Percentiles rank a stretch among this genome's conserved stretches.
phyloP scores from a whole-genome alignment of 2,329 filamentous ascomycete genomes.

The Elsinoe arachidis region DNA sequence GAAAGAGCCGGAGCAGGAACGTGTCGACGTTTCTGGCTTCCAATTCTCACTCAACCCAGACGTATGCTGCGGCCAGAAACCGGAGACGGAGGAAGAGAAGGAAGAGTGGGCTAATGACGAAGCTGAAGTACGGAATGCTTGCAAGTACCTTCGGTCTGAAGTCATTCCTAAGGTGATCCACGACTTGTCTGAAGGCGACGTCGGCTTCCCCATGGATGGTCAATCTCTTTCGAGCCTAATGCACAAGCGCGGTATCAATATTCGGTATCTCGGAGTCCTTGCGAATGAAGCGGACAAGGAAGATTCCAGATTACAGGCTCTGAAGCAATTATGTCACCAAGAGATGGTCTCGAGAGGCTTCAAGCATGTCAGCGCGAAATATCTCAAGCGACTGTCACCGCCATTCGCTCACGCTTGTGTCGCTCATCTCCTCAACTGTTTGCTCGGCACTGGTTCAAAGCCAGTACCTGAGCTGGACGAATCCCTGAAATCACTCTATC shows the following conservation, averaged over 20 bases:
- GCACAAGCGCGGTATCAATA: constrained; percentile 95
- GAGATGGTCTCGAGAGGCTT: constrained; percentile 95
- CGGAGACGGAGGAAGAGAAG: constrained; percentile 86
- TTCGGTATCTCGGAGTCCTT: constrained; percentile 86
- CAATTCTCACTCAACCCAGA: constrained; percentile 86
- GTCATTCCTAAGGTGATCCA: constrained; percentile 78
- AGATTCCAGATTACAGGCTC: constrained; percentile 63
- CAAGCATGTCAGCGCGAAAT: constrained; percentile 78
- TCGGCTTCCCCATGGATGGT: constrained; percentile 98
- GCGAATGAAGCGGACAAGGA: constrained; percentile 55
- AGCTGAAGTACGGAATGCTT: constrained; percentile 75
- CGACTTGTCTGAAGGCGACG: constrained; percentile 83
- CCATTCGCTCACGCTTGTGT: constrained; percentile 72
- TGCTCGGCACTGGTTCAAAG: constrained; percentile 69
- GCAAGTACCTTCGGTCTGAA: constrained; percentile 64
- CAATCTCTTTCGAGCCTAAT: constrained; percentile 77
- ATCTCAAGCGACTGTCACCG: constrained; percentile 70
- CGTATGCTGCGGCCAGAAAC: constrained; percentile 84
- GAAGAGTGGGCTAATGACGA: constrained; percentile 75
- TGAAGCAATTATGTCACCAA: constrained; percentile 69
- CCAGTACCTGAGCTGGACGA: constrained; percentile 71
- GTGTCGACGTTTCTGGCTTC: constrained; percentile 81
- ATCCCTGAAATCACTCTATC: constrained; percentile 64
- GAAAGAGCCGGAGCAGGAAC: constrained; percentile 45
- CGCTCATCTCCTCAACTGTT: constrained; percentile 85